Evolutionary conservation across 2,329 filamentous ascomycete genomes (phyloP).

Genomic region (Curvularia hawaiiensis): DNA sequence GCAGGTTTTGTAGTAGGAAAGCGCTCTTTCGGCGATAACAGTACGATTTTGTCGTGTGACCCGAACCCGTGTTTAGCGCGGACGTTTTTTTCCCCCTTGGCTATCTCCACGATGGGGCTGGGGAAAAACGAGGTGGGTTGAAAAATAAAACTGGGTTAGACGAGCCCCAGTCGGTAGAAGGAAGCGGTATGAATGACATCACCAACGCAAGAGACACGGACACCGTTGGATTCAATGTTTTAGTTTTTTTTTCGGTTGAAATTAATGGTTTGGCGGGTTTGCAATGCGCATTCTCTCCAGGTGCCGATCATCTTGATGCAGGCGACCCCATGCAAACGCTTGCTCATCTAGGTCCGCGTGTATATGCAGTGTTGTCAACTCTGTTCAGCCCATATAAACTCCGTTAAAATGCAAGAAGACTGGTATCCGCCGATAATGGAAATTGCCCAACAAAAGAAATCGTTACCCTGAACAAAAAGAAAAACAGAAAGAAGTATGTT

Average conservation of each 20-base stretch:
- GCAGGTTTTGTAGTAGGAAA: neutral
- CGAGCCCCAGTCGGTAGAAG: neutral
- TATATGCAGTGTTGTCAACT: slow-evolving; percentile 3
- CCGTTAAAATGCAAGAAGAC: slow-evolving; percentile 7
- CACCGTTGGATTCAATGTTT: neutral
- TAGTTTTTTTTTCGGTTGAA: neutral
- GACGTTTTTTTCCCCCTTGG: too few species aligned
- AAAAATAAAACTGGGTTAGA: neutral
- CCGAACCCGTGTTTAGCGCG: too few species aligned
- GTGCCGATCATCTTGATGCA: slow-evolving; percentile 1
- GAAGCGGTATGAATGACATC: neutral
- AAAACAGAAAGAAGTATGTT: neutral
- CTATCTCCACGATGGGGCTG: too few species aligned
- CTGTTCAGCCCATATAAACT: slow-evolving; percentile 6
- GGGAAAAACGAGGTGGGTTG: too few species aligned
- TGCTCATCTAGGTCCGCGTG: slow-evolving; percentile 3
- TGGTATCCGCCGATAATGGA: slow-evolving; percentile 13
- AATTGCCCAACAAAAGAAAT: slow-evolving; percentile 8
- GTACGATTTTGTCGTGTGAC: neutral
- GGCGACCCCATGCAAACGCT: slow-evolving; percentile 5
- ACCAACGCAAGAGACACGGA: neutral
- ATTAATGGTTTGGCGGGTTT: slow-evolving; percentile 6
- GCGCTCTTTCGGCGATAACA: neutral
- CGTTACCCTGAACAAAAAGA: slow-evolving; percentile 5
- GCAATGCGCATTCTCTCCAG: neutral